Evolutionary conservation across 768 basidiomycete species (phyloP), one percentile per base, ranked within the genome.

Genomic region (Xerocomellus amylosporus): DNA sequence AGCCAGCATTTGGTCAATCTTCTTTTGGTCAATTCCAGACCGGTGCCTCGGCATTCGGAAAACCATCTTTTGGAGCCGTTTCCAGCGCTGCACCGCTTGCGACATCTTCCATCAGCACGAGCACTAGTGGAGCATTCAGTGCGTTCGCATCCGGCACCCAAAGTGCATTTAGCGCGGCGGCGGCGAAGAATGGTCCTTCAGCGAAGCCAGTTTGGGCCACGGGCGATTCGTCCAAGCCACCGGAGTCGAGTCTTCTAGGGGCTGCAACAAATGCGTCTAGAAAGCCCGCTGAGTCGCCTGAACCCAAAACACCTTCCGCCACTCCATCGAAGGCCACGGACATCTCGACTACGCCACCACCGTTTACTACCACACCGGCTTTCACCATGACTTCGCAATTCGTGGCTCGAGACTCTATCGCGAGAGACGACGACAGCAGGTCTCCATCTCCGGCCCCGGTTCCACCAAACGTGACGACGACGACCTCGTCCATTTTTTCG

Each of bases 1-100:
- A 74, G 39, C 55, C 75, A 8, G 58, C 71, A 4, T 79, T 80
- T 55, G 74, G 75, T 2, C 71, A 74, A 45, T 56, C 75, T 19
- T 61, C 66, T 2, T 67, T 72, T 41, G 64, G 64, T 39, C 63
- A 69, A 30, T 39, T 60, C 7, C 53, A 57, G 36, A 45, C 45
- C 12, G 54, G 57, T 34, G 17, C 45, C 28, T 57, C 61, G 17
- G 28, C 44, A 31, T 71, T 71, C 19, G 68, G 60, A 5, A 62
- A 67, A 53, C 28, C 66, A n/a, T 43, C 65, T 3, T 57, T 68
- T 20, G 59, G 54, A 17, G 49, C 58, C 2, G 33, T 49, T 14
- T 33, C 59, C 22, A 40, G 38, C 7, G 42, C 63, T n/a, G 39
- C 65, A 14, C 54, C 61, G 1, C 33, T 57, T 15, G 42, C 50